These are phyloP conservation scores for Fusarium devonianum DNA, from an alignment of 2,329 filamentous ascomycete genomes.

Conservation along the genomic window DNA sequence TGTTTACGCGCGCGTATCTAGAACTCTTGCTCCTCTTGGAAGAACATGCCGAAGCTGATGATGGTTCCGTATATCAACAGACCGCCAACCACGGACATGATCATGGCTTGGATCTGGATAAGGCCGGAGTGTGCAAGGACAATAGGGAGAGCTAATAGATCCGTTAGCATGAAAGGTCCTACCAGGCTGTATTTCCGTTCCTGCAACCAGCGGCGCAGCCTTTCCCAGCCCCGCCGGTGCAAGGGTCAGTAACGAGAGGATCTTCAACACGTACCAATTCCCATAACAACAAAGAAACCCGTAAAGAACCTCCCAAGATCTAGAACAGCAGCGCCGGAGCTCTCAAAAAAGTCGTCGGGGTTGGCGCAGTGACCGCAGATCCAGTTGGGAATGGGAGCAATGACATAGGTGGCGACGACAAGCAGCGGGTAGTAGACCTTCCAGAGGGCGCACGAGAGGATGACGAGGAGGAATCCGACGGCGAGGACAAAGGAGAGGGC, in stretches of 20 bases:
- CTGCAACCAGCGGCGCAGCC: neutral
- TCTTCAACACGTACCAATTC: slow-evolving; percentile 76
- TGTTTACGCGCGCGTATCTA: slow-evolving; percentile 50
- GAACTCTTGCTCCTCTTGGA: slow-evolving; percentile 97
- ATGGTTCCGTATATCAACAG: slow-evolving; percentile 97
- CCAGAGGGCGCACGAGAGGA: slow-evolving; percentile 95
- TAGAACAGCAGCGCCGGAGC: slow-evolving; percentile 80
- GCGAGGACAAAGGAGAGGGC: slow-evolving; percentile 98
- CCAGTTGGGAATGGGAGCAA: slow-evolving; percentile 96
- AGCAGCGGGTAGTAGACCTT: slow-evolving; percentile 93
- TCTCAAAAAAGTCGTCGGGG: slow-evolving; percentile 94
- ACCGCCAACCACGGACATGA: slow-evolving; percentile 93
- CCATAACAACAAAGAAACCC: slow-evolving; percentile 96
- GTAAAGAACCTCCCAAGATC: slow-evolving; percentile 95
- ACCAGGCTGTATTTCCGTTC: neutral
- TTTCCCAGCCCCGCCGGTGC: neutral
- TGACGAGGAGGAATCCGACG: slow-evolving; percentile 98
- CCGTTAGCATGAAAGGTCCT: slow-evolving; percentile 22
- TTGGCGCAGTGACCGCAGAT: slow-evolving; percentile 88
- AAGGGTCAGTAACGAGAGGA: neutral
- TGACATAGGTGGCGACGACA: slow-evolving; percentile 92
- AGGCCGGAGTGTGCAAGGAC: slow-evolving; percentile 86
- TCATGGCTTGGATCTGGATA: slow-evolving; percentile 84
- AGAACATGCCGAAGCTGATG: slow-evolving; percentile 98
- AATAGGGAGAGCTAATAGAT: slow-evolving; percentile 78